Base-by-base conservation (phyloP, 352 stramenopile genomes). In the Globisporangium mamillatum region DNA sequence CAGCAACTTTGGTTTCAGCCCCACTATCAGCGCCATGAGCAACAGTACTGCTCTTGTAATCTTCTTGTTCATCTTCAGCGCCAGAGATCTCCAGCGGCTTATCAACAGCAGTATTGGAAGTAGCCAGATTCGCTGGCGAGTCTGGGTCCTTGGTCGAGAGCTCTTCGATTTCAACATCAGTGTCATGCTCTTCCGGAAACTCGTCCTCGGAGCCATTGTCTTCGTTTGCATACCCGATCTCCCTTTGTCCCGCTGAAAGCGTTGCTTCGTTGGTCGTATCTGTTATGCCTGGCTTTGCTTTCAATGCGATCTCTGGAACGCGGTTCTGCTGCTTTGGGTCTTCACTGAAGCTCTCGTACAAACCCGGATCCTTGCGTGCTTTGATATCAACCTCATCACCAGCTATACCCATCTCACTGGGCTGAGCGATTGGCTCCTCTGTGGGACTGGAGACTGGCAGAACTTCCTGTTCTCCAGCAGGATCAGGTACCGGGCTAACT, bases 261-360 rank as follows among this genome's bases (percentile, higher is more conserved):
- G 6, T 24, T 2, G 27, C 20, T 60, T 27, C 29, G 14, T 18
- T 9, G 16, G 18, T 5, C 14, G 8, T 10, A 27, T 12, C 29
- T 59, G 29, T 25, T 27, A 4, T 9, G 22, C 2, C 18, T 18
- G 16, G 25, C 2, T 59, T 29, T 18, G 18, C 55, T 25, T 32
- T 44, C 29, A 9, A 29, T 44, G 22, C 7, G 5, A 8, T 25
- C 7, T 0, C 20, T 46, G 29, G 4, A 9, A 60, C 20, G 4
- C 46, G 55, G 18, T 60, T 6, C 53, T 41, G 53, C 25, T 12
- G 53, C 25, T 59, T 59, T 20, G 25, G 0, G 6, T 38, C 53
- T 38, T 59, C 25, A 38, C 53, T 59, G 25, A 59, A 59, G 53
- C 25, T 41, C 53, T 59, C 25, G 25, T 38, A 59, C 24, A 59